Percentiles rank a stretch among this genome's conserved stretches.
phyloP scores from a whole-genome alignment of 2,329 filamentous ascomycete species.

The Fusarium sp. region DNA sequence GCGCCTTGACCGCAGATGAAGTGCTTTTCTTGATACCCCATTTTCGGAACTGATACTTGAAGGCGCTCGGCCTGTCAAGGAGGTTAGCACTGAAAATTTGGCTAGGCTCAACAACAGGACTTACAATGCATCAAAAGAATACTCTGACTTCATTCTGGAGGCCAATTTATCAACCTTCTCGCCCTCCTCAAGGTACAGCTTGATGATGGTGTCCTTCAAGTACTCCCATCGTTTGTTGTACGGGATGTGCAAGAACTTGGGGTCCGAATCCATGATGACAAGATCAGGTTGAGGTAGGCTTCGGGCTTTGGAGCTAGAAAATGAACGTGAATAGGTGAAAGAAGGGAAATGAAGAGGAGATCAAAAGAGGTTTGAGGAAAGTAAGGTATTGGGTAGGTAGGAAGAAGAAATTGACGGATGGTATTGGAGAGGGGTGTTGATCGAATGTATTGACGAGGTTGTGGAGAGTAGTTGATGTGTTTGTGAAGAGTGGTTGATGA shows the following conservation, averaged over 20 bases:
- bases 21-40: slow-evolving; percentile 1
- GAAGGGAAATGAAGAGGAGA: too few species aligned
- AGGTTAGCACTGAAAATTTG: not conserved
- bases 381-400: not conserved
- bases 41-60: not conserved
- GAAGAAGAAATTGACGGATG: too few species aligned
- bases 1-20: not conserved
- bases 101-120: too few species aligned
- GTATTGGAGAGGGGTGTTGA: not conserved
- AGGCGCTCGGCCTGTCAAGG: not conserved
- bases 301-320: too few species aligned
- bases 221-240: not conserved
- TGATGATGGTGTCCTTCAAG: not conserved
- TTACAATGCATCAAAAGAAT: not conserved
- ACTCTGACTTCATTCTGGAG: not conserved
- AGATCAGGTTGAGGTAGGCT: not conserved
- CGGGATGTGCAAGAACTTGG: not conserved
- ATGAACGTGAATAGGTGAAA: too few species aligned
- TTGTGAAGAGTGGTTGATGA: not conserved
- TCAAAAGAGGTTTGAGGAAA: not conserved
- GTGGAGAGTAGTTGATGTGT: not conserved
- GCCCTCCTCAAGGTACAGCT: not conserved
- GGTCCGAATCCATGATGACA: not conserved
- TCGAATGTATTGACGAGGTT: not conserved
- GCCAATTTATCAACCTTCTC: fast-evolving